A percentile compares a stretch with the other conserved stretches of the same genome.
Conservation (phyloP, 2,329 filamentous ascomycete species). For the Trichoderma breve region DNA sequence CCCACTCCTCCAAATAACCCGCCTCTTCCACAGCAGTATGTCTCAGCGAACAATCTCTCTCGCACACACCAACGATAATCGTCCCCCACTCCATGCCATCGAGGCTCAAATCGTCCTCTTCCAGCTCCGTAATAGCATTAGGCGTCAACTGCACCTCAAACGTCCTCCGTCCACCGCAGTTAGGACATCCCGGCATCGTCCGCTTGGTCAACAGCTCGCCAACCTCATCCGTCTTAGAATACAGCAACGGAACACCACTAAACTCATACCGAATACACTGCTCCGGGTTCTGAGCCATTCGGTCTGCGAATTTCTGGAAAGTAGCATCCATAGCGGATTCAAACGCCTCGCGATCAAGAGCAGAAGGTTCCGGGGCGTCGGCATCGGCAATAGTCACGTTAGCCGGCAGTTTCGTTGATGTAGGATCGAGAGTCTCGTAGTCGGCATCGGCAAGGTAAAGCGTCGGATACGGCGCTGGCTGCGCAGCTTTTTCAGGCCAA, state of each 20-base stretch:
- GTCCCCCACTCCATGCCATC: slow-evolving; percentile 99
- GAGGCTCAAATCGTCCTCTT: slow-evolving; percentile 67
- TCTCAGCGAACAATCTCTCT: slow-evolving; percentile 67
- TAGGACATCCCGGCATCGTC: slow-evolving; percentile 70
- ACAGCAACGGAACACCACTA: slow-evolving; percentile 70
- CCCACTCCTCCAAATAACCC: slow-evolving; percentile 91
- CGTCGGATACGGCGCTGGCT: slow-evolving; percentile 69
- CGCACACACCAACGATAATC: slow-evolving; percentile 81
- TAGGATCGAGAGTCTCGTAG: slow-evolving; percentile 77
- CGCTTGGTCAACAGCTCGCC: slow-evolving; percentile 58
- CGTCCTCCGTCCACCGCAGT: slow-evolving; percentile 70
- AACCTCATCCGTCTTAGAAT: slow-evolving; percentile 72
- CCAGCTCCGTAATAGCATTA: slow-evolving; percentile 83
- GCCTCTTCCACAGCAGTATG: slow-evolving; percentile 60
- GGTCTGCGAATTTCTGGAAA: slow-evolving; percentile 78
- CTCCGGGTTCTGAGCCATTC: slow-evolving; percentile 75
- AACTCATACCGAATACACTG: slow-evolving; percentile 82
- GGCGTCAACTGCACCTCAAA: slow-evolving; percentile 95
- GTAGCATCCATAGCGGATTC: slow-evolving; percentile 72
- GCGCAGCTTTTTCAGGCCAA: slow-evolving; percentile 68
- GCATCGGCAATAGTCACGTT: slow-evolving; percentile 45
- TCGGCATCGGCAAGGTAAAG: slow-evolving; percentile 85
- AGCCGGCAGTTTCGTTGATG: slow-evolving; percentile 48
- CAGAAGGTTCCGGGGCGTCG: slow-evolving; percentile 40
- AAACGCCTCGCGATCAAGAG: slow-evolving; percentile 67